Percentiles rank a stretch among this genome's conserved stretches.
These are phyloP conservation scores for Aureobasidium sp. DNA, from an alignment of 2,329 filamentous ascomycete genomes.

Conservation along the genomic window DNA sequence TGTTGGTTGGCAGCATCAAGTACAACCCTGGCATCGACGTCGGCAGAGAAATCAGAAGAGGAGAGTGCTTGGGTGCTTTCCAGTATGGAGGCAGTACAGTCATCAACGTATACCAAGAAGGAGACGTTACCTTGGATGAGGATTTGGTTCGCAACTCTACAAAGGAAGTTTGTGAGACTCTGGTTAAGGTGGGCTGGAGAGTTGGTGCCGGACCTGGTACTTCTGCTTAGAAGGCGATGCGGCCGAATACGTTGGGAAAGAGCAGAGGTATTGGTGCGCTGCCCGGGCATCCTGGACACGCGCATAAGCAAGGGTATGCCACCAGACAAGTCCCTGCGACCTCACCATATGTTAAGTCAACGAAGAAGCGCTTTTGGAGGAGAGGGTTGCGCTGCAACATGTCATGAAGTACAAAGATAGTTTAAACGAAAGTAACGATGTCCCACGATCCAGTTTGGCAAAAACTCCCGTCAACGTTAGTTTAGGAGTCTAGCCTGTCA, in stretches of 20 bases:
- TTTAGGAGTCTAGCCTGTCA: too few relatives aligned
- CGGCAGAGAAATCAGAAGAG: slow-evolving; percentile 27
- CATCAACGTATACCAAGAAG: slow-evolving; percentile 30
- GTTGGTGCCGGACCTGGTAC: slow-evolving; percentile 14
- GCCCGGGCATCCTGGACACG: not conserved
- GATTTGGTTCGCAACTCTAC: slow-evolving; percentile 32
- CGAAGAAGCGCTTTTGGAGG: not conserved
- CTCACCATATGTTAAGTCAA: not conserved
- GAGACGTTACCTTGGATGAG: slow-evolving; percentile 29
- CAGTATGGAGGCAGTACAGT: slow-evolving; percentile 36
- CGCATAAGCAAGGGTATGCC: not conserved
- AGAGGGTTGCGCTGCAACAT: not conserved
- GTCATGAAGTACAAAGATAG: not conserved
- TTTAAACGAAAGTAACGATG: too few relatives aligned
- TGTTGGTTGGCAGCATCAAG: slow-evolving; percentile 35
- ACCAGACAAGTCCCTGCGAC: too few relatives aligned
- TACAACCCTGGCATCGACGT: slow-evolving; percentile 29
- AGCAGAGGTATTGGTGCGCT: not conserved
- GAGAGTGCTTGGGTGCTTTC: slow-evolving; percentile 34
- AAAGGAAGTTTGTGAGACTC: slow-evolving; percentile 30
- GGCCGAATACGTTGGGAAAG: not conserved
- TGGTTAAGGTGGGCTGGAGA: slow-evolving; percentile 31
- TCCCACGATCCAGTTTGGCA: too few relatives aligned
- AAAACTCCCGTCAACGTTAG: too few relatives aligned
- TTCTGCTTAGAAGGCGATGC: not conserved